Evolutionary conservation across 768 basidiomycete genomes (phyloP).

Genomic region (Russula olivacea): DNA sequence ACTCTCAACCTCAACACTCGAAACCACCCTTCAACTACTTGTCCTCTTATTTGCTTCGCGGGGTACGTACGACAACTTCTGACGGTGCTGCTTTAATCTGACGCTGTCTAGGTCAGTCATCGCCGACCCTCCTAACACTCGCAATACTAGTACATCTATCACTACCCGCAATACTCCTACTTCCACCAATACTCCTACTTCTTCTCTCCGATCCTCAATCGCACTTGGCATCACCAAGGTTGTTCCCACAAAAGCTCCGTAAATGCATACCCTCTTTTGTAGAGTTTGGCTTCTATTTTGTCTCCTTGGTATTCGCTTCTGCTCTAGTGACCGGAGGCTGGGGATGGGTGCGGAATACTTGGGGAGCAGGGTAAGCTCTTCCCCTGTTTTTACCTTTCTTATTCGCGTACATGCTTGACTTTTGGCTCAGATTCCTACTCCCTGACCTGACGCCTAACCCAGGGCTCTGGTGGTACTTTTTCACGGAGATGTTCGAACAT

Average conservation of each 20-base stretch:
- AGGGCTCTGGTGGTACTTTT: conserved; percentile 99
- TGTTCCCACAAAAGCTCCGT: conserved; percentile 25
- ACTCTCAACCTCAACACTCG: conserved; percentile 74
- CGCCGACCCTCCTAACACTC: conserved; percentile 56
- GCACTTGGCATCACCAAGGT: conserved; percentile 55
- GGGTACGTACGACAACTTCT: conserved; percentile 38
- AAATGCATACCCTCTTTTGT: conserved; percentile 34
- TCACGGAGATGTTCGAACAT: conserved; percentile 99
- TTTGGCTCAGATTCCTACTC: conserved; percentile 55
- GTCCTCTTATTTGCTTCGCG: conserved; percentile 63
- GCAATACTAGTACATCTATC: conserved; percentile 70
- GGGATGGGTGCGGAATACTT: conserved; percentile 71
- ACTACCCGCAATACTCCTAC: conserved; percentile 59
- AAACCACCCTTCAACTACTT: conserved; percentile 65
- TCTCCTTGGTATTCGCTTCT: conserved; percentile 44
- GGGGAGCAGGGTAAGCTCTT: conserved; percentile 71
- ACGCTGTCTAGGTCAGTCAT: conserved; percentile 44
- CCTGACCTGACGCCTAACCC: conserved; percentile 91
- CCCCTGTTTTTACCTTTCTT: conserved; percentile 1
- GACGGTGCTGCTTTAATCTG: neutral
- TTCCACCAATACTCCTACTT: conserved; percentile 64
- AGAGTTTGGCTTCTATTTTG: conserved; percentile 50
- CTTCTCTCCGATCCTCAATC: conserved; percentile 58
- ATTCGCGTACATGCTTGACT: conserved; percentile 1
- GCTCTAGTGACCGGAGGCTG: conserved; percentile 54